Evolutionary conservation across 2,329 filamentous ascomycete genomes (phyloP), one percentile per base, ranked within the genome.

Genomic region (Trichoderma sp.): DNA sequence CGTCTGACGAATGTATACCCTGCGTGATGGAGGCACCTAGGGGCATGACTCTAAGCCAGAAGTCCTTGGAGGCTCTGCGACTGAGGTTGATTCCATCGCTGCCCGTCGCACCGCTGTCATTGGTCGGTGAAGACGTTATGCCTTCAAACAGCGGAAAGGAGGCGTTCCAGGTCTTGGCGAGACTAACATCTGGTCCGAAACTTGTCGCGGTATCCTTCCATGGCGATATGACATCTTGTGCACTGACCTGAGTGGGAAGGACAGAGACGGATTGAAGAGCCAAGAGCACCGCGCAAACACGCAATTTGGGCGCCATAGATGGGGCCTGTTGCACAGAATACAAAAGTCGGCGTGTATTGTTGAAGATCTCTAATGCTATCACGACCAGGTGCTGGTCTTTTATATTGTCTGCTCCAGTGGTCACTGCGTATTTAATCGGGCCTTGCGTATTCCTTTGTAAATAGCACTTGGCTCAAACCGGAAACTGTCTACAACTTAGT

Each of bases 61-160:
- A 58, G 21, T 39, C 37, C 37, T 39, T 37, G 30, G 55, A 11
- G n/a, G 28, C 55, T 58, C 55, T 58, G n/a, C 30, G 55, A 13
- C 30, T 24, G 32, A 37, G 55, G 18, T 21, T 30, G 30, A 58
- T 14, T 5, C 5, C 37, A 5, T 39, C 37, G 37, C 16, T 18
- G 16, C 37, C 16, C 18, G 16, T 24, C 55, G 18, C 55, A 6
- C 21, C 55, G n/a, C 55, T 58, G 32, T 37, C 37, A n/a, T 58
- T 26, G 30, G 32, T 34, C n/a, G 30, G 30, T 16, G n/a, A 34
- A 37, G 55, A 24, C 32, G 10, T 37, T 58, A 24, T 58, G 55
- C 55, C 30, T 37, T 58, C 55, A 58, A 21, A 58, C n/a, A 26
- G 55, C 55, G 55, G 55, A 37, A 58, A 58, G n/a, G 55, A 58